Base-by-base conservation (phyloP, 441 rosid genomes). In the Cnidoscolus chayamansa region DNA sequence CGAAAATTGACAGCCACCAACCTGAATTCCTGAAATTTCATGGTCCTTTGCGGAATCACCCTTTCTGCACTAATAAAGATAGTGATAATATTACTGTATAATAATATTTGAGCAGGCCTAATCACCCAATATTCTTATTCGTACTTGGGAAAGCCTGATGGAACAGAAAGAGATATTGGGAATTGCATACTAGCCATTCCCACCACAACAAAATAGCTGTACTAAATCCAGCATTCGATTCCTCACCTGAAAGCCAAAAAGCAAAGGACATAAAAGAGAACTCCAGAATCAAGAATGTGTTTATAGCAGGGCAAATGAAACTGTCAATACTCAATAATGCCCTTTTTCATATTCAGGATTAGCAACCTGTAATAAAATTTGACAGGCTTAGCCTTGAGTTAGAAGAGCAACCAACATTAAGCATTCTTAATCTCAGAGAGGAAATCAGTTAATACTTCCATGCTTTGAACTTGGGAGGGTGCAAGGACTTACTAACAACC, bases 21-120 rank as follows among this genome's bases (percentile, higher is more conserved):
- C 63, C 32, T 74, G 66, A 37, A 35, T 60, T 60, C n/a, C 56
- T 51, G 30, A 48, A 17, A 65, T 59, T 59, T 57, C 20, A 12
- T 43, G 45, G 54, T 56, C 13, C 35, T 13, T n/a, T 11, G 17
- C 20, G 13, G 63, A 20, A 48, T 70, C 9, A 48, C 31, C 49
- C 62, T 20, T 20, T 17, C 15, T 63, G 53, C 37, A 35, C 43
- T 37, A 64, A 48, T 67, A 25, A 19, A 31, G 19, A 64, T 31
- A 19, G 57, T 16, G 13, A 45, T 10, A 11, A 16, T 31, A 60
- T 55, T 65, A 10, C 20, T 20, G 12, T 40, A 2, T 2, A 35
- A 35, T 25, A 20, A 47, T 12, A 47, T 25, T 32, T 8, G 20
- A 10, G 55, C 61, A 10, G 8, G 11, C 30, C 16, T 5, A n/a